These are phyloP conservation scores for Colletotrichum theobromicola DNA, from an alignment of 2,329 filamentous ascomycete species.

Conservation along the genomic window DNA sequence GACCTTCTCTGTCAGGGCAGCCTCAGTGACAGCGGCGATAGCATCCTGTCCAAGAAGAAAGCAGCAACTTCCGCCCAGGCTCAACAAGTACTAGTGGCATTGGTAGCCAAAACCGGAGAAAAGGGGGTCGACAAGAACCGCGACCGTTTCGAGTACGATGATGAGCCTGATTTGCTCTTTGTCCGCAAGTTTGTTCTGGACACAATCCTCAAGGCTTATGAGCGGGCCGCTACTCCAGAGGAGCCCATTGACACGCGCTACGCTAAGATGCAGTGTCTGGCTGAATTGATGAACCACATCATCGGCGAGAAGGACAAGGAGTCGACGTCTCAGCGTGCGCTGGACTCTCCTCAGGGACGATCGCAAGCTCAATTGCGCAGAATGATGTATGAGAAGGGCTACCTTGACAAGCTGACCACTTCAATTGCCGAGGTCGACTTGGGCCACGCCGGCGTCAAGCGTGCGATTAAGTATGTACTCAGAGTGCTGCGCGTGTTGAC, in stretches of 20 bases:
- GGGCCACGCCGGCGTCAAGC: slow-evolving; percentile 90
- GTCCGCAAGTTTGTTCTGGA: slow-evolving; percentile 95
- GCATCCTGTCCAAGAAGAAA: slow-evolving; percentile 82
- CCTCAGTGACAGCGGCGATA: slow-evolving; percentile 73
- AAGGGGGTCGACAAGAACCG: slow-evolving; percentile 62
- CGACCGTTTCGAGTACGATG: slow-evolving; percentile 70
- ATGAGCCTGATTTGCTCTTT: slow-evolving; percentile 85
- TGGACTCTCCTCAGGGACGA: slow-evolving; percentile 41
- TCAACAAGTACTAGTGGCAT: slow-evolving; percentile 82
- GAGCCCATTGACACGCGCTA: slow-evolving; percentile 88
- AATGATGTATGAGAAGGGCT: slow-evolving; percentile 98
- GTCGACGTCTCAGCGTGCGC: slow-evolving; percentile 36
- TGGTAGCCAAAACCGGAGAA: slow-evolving; percentile 89
- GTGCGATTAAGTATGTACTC: slow-evolving; percentile 95
- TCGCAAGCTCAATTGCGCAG: slow-evolving; percentile 87
- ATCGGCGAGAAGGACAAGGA: slow-evolving; percentile 79
- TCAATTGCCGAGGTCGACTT: slow-evolving; percentile 96
- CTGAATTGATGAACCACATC: slow-evolving; percentile 93
- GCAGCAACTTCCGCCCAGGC: slow-evolving; percentile 84
- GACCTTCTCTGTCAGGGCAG: slow-evolving; percentile 71
- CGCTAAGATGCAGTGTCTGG: slow-evolving; percentile 82
- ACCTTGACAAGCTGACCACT: slow-evolving; percentile 83
- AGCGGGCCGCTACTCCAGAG: slow-evolving; percentile 79
- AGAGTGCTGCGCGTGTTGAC: slow-evolving; percentile 88
- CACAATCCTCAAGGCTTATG: slow-evolving; percentile 89